These are phyloP conservation scores for Aureobasidium lini DNA, from an alignment of 2,329 filamentous ascomycete genomes.

Conservation along the genomic window DNA sequence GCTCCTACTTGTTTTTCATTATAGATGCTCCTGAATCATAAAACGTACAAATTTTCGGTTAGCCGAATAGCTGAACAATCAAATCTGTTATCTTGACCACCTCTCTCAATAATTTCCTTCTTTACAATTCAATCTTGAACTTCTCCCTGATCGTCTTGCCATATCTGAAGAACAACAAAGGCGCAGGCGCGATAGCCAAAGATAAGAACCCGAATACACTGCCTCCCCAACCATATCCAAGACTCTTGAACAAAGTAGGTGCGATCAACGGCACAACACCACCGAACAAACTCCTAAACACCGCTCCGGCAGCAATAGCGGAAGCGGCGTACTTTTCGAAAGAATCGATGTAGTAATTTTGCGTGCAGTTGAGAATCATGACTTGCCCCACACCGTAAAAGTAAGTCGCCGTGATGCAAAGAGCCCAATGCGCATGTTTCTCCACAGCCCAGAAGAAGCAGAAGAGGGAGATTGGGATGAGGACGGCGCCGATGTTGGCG, in stretches of 20 bases:
- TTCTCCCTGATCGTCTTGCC: constrained; percentile 40
- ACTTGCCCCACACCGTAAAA: constrained; percentile 48
- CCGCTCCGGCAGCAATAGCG: constrained; percentile 43
- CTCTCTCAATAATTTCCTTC: not conserved
- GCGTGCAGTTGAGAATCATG: constrained; percentile 45
- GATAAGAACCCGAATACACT: constrained; percentile 41
- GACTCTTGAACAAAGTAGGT: constrained; percentile 34
- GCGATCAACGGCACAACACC: constrained; percentile 42
- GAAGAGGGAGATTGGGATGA: constrained; percentile 38
- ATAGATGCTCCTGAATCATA: not conserved
- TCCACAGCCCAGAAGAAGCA: constrained; percentile 40
- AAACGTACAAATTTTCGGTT: too few relatives aligned
- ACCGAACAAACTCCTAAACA: constrained; percentile 41
- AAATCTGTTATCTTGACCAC: too few relatives aligned
- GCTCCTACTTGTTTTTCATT: not conserved
- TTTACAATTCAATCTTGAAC: constrained; percentile 33
- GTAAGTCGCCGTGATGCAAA: constrained; percentile 35
- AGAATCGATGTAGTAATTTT: constrained; percentile 49
- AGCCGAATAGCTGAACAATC: too few relatives aligned
- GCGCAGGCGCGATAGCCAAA: constrained; percentile 42
- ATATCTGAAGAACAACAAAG: constrained; percentile 42
- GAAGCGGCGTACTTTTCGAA: constrained; percentile 45
- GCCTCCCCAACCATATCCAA: constrained; percentile 46
- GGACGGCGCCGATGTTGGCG: constrained; percentile 38
- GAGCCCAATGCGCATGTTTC: constrained; percentile 34